These are phyloP conservation scores for Barbatosphaeria neglecta DNA, from an alignment of 495 filamentous ascomycete genomes.

Conservation along the genomic window DNA sequence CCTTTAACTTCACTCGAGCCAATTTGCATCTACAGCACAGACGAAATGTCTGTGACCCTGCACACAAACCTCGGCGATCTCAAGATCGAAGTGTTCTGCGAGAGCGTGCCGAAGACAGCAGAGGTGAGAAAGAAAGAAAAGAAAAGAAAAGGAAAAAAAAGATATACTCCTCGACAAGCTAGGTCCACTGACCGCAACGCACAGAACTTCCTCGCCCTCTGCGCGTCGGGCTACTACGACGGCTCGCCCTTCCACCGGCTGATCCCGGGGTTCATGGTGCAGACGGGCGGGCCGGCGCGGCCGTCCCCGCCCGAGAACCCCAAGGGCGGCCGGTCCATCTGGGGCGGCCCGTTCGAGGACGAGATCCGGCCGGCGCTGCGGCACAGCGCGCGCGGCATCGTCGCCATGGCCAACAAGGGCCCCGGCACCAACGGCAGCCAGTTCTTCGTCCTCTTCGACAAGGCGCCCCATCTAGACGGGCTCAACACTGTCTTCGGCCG, in stretches of 20 bases:
- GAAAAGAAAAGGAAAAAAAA: no score
- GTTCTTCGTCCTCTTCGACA: constrained; percentile 82
- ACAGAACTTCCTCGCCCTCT: constrained; percentile 94
- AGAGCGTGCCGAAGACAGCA: constrained; percentile 81
- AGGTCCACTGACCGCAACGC: not conserved
- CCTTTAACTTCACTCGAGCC: not conserved
- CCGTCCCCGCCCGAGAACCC: constrained; percentile 45
- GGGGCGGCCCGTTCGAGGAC: constrained; percentile 75
- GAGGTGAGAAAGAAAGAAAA: constrained; percentile 47
- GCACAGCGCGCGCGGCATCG: constrained; percentile 77
- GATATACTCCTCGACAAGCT: constrained; percentile 29
- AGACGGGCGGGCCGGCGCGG: constrained; percentile 69
- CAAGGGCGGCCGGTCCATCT: constrained; percentile 79
- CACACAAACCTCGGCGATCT: constrained; percentile 85
- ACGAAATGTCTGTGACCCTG: constrained; percentile 53
- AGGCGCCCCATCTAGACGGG: constrained; percentile 85
- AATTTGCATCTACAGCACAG: not conserved
- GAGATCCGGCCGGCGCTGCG: constrained; percentile 77
- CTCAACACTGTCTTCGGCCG: constrained; percentile 90
- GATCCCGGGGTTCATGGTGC: constrained; percentile 85
- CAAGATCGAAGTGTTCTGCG: constrained; percentile 95
- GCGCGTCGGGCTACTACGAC: constrained; percentile 80
- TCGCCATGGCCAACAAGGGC: constrained; percentile 91
- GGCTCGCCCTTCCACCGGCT: constrained; percentile 82
- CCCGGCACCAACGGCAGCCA: constrained; percentile 83